Conservation (phyloP, 768 basidiomycete genomes). For the Melanogaster broomeanus region DNA sequence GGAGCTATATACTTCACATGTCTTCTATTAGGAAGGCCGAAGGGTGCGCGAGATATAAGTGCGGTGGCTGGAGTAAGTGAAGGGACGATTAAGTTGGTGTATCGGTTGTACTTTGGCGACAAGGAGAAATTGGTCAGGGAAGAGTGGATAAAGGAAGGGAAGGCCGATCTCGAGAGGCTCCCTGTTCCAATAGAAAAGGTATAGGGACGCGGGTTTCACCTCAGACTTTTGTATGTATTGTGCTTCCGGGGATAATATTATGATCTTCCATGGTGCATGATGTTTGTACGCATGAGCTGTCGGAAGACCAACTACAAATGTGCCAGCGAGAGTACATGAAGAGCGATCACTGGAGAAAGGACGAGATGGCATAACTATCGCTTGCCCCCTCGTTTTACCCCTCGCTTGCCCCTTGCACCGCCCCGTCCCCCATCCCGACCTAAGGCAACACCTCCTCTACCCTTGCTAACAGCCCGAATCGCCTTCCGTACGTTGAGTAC, state of each 20-base stretch:
- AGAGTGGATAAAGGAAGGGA: constrained; percentile 83
- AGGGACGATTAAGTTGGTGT: constrained; percentile 91
- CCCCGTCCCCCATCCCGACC: constrained; percentile 41
- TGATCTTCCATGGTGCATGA: constrained; percentile 6
- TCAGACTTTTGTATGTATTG: constrained; percentile 8
- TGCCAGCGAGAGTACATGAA: background rate
- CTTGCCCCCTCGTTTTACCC: constrained; percentile 35
- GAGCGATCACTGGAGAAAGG: background rate
- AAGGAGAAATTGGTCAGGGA: constrained; percentile 81
- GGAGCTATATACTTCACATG: constrained; percentile 95
- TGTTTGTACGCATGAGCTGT: background rate
- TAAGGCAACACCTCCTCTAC: constrained; percentile 62
- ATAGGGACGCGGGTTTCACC: constrained; percentile 6
- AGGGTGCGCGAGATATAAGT: constrained; percentile 84
- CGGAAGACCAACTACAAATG: background rate
- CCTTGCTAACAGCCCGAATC: constrained; percentile 72
- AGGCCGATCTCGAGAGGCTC: constrained; percentile 47
- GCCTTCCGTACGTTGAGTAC: constrained; percentile 90
- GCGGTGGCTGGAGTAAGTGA: constrained; percentile 93
- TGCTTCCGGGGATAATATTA: constrained; percentile 5
- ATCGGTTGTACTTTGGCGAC: constrained; percentile 72
- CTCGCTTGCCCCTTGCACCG: constrained; percentile 26
- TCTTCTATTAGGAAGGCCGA: constrained; percentile 71
- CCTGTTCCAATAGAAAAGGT: constrained; percentile 29
- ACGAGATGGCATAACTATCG: constrained; percentile 13